Percentiles rank a stretch among this genome's conserved stretches.
Conservation (phyloP, 768 basidiomycete genomes). For the Boletus tylopilopsis region DNA sequence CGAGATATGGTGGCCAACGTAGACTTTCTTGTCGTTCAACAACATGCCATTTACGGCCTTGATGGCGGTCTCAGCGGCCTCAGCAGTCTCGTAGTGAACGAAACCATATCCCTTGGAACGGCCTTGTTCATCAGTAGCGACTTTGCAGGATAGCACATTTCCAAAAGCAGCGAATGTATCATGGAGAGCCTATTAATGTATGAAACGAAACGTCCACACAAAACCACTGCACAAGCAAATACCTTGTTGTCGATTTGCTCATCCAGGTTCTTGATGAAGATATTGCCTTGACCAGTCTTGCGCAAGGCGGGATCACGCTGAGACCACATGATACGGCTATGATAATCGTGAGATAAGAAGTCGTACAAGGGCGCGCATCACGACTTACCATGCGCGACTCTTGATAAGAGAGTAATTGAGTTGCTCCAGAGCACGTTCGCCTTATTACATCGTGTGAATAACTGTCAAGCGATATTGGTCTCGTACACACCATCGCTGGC, state of each 20-base stretch:
- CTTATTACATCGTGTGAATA: conserved; percentile 35
- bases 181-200: conserved; percentile 75
- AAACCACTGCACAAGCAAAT: background rate
- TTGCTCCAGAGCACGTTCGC: conserved; percentile 97
- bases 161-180: conserved; percentile 99
- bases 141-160: conserved; percentile 98
- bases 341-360: background rate
- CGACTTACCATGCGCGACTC: conserved; percentile 86
- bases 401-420: conserved; percentile 99
- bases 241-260: conserved; percentile 98
- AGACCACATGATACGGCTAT: conserved; percentile 99
- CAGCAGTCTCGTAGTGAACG: conserved; percentile 98
- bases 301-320: conserved; percentile 99
- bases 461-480: background rate
- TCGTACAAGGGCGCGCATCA: background rate
- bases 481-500: conserved; percentile 73
- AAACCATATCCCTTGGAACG: conserved; percentile 97
- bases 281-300: conserved; percentile 99
- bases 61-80: conserved; percentile 94
- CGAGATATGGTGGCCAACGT: conserved; percentile 96
- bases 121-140: conserved; percentile 93
- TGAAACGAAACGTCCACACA: background rate
- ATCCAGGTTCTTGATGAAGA: conserved; percentile 99
- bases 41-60: conserved; percentile 99
- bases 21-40: conserved; percentile 99